Evolutionary conservation across 2,329 filamentous ascomycete species (phyloP), one percentile per base, ranked within the genome.

Genomic region (Penicillium sp.): DNA sequence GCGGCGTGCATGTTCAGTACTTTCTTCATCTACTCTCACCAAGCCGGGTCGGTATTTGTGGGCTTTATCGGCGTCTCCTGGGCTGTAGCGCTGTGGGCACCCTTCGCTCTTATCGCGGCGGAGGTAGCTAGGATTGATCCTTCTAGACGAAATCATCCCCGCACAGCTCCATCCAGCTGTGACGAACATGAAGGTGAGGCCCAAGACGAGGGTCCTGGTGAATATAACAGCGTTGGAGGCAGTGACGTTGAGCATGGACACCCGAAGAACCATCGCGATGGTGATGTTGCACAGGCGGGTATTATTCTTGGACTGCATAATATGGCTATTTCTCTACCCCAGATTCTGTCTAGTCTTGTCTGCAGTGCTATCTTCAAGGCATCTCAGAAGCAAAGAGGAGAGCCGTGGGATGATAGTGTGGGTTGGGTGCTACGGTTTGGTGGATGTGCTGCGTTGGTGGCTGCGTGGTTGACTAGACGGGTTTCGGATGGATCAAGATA

Each of bases 251-350:
- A 72, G 64, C 65, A 72, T 41, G 67, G 68, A 41, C 58, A 64
- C 21, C 46, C 53, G 31, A 68, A 74, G 29, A 62, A 70, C 16
- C 47, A 68, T 11, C 50, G 58, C 15, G 65, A 70, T 13, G 67
- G 82, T 3, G 81, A 84, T 39, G 80, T 84, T 2, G 89, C 92
- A 67, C 89, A 94, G 70, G 91, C 92, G 5, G 92, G 93, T 41
- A 89, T 97, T 40, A 91, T 97, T 44, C 82, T 97, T 2, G 93
- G 93, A 9, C 92, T 97, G 53, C 93, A 97, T 79, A 97, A 97
- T 73, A 93, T 97, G 77, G 88, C 92, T 16, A 90, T 97, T 65
- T 91, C 92, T 0, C 87, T 91, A 5, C 93, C 93, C 1, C 93
- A 97, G 72, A 92, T 97, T 59, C 82, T 97, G 53, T 92, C 93